These are phyloP conservation scores for Aspergillus sp. DNA, from an alignment of 2,329 filamentous ascomycete species.

Conservation along the genomic window DNA sequence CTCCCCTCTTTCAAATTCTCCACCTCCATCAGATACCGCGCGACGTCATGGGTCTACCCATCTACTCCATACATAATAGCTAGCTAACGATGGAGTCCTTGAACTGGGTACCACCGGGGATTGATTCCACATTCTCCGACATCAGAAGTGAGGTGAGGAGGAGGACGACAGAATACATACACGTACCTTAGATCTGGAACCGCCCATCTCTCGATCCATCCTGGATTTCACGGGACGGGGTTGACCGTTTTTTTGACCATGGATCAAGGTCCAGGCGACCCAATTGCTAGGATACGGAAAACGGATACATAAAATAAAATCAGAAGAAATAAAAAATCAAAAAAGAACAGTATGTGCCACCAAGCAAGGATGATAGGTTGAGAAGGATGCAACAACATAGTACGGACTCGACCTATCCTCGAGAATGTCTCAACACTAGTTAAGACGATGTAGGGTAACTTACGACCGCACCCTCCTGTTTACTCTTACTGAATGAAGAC, in stretches of 20 bases:
- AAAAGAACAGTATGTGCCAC: neutral
- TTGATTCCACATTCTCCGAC: neutral
- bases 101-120: neutral
- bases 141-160: neutral
- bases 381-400: no score
- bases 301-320: neutral
- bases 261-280: constrained; percentile 3
- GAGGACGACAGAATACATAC: neutral
- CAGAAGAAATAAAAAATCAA: neutral
- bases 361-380: neutral
- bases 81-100: no score
- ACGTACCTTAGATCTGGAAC: neutral
- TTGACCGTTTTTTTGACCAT: constrained; percentile 15
- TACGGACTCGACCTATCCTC: no score
- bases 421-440: no score
- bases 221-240: constrained; percentile 10
- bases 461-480: no score
- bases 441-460: no score
- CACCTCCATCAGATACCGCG: neutral
- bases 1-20: no score
- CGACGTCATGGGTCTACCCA: neutral
- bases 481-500: no score
- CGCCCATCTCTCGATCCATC: constrained; percentile 8
- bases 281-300: neutral
- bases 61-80: no score